Conservation (phyloP, 2,329 filamentous ascomycete species). For the Exserohilum rostratum region DNA sequence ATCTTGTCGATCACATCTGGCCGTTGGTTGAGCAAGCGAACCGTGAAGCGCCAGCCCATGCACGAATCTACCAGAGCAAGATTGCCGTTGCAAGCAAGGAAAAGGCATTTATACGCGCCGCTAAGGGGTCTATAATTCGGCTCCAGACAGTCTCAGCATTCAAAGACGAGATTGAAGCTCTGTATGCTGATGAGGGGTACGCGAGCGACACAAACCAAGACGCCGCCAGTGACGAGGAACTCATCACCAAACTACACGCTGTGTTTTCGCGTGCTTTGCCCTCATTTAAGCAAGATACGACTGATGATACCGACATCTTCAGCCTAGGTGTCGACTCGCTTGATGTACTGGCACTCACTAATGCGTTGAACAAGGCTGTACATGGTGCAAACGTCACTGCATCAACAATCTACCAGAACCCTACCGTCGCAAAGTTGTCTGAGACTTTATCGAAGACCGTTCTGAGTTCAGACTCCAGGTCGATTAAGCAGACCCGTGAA, state of each 20-base stretch:
- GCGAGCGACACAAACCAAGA: not conserved
- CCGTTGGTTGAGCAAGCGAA: conserved; percentile 29
- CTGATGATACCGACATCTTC: not conserved
- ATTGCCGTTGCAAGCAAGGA: conserved; percentile 18
- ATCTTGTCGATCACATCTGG: conserved; percentile 32
- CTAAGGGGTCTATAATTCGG: conserved; percentile 35
- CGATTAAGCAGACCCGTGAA: not conserved
- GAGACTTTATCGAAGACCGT: not conserved
- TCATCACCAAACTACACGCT: not conserved
- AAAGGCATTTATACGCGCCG: conserved; percentile 23
- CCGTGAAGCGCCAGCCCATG: conserved; percentile 27
- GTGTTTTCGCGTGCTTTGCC: not conserved
- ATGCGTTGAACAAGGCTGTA: conserved; percentile 1
- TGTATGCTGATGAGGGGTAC: conserved; percentile 21
- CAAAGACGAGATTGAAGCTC: conserved; percentile 28
- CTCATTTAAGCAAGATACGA: not conserved
- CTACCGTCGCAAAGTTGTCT: not conserved
- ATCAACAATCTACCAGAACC: conserved; percentile 3
- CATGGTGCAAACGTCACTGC: not conserved
- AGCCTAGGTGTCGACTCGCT: conserved; percentile 5
- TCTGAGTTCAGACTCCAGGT: not conserved
- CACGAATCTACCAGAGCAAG: conserved; percentile 22
- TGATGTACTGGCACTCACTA: conserved; percentile 4
- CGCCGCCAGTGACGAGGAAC: not conserved
- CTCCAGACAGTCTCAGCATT: conserved; percentile 28